Evolutionary conservation across 1,284 basidiomycete species (phyloP), one percentile per base, ranked within the genome.

Genomic region (Trametes pubescens): DNA sequence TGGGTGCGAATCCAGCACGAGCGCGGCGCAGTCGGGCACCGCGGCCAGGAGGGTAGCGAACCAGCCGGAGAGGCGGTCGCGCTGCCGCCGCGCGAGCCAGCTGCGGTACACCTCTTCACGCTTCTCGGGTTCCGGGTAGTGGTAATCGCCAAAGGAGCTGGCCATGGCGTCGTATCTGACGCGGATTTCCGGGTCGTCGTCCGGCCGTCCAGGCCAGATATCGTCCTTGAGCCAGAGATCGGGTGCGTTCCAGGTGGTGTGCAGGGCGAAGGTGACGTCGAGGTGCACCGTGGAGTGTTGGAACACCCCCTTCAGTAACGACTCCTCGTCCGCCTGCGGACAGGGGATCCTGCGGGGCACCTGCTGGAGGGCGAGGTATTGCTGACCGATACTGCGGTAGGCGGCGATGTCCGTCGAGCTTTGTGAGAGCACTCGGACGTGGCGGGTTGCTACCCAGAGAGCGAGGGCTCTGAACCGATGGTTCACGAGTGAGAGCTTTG

Each of bases 21-120:
- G 51, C 10, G 35, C 46, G 11, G 34, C 29, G 51, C 63, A 65
- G 37, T 58, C 59, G 11, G 63, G 63, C 16, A 65, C 55, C 21
- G 21, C 58, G 5, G 24, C 55, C 16, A 61, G 56, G 34, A 65
- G 55, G 14, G 55, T 46, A 2, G 63, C 59, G 59, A 65, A 65
- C 63, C 63, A 65, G 1, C 63, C 63, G 11, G 54, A 57, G 46
- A 65, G 63, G 14, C 37, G 4, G 34, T 48, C 58, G 35, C 58
- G 63, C 18, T 37, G 51, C 2, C 53, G 52, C 22, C 52, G 44
- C 6, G 22, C 8, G 24, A 61, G 52, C 59, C 59, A 61, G 5
- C 13, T 46, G 46, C n/a, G 35, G 26, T 54, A 63, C 21, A 43
- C 60, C 21, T 11, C 14, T 22, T 35, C 49, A 55, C 51, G 55